phyloP scores from a whole-genome alignment of 2,329 filamentous ascomycete genomes.

The Cordyceps pruinosa region DNA sequence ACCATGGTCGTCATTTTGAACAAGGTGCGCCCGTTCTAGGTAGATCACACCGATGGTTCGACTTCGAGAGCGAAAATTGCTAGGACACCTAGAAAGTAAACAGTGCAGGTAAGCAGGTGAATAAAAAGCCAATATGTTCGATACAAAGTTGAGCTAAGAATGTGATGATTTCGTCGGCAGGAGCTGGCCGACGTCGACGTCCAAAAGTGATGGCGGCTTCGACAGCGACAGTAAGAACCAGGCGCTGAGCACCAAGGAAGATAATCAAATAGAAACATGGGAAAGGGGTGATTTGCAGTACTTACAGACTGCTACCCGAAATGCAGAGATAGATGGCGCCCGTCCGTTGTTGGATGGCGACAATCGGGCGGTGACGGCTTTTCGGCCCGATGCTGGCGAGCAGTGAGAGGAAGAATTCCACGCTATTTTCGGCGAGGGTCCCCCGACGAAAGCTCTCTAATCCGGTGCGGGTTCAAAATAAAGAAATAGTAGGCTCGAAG shows the following conservation, averaged over 20 bases:
- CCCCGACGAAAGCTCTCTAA: background rate
- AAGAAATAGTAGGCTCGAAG: background rate
- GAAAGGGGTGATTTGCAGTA: background rate
- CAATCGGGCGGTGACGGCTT: conserved; percentile 7
- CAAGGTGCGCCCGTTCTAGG: conserved; percentile 1
- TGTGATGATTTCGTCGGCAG: background rate
- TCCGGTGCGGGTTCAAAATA: background rate
- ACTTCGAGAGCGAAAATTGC: background rate
- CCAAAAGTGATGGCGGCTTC: too few relatives aligned
- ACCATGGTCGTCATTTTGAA: conserved; percentile 47
- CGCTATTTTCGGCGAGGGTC: background rate
- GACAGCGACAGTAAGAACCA: too few relatives aligned
- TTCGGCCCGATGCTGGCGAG: conserved; percentile 3
- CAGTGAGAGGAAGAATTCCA: background rate
- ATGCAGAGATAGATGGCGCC: background rate
- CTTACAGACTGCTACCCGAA: background rate
- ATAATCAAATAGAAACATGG: background rate
- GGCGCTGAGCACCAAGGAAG: too few relatives aligned
- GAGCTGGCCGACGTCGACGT: background rate
- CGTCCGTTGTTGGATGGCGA: conserved; percentile 1
- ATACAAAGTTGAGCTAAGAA: background rate
- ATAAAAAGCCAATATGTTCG: background rate
- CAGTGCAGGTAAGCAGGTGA: background rate
- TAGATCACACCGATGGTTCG: background rate
- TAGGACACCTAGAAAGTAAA: background rate